These are phyloP conservation scores for Beauveria rudraprayagi DNA, from an alignment of 2,329 filamentous ascomycete genomes.

Conservation along the genomic window DNA sequence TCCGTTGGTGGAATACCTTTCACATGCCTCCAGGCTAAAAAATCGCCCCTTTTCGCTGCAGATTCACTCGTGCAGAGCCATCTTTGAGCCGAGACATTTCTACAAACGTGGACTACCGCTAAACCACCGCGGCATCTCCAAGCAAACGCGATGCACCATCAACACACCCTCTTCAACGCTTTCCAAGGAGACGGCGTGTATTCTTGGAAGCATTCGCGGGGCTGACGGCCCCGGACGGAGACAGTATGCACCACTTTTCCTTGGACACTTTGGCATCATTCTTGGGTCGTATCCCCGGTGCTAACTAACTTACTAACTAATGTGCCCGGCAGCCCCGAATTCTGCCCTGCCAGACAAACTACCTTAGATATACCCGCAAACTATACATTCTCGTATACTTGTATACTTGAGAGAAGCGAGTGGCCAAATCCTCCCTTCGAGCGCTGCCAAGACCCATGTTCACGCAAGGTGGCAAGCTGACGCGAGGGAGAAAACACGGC, in stretches of 20 bases:
- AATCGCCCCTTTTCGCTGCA: neutral
- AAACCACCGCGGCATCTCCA: neutral
- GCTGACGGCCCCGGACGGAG: neutral
- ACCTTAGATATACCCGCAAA: neutral
- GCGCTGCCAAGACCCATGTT: slow-evolving; percentile 9
- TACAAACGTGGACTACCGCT: slow-evolving; percentile 3
- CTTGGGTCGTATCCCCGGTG: neutral
- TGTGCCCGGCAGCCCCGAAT: neutral
- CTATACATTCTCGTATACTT: neutral
- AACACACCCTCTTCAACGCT: slow-evolving; percentile 4
- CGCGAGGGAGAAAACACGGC: neutral
- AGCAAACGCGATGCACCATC: slow-evolving; percentile 8
- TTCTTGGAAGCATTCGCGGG: slow-evolving; percentile 4
- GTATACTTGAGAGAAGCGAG: neutral
- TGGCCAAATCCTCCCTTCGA: neutral
- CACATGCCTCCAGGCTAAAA: neutral
- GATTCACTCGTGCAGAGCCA: neutral
- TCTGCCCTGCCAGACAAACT: neutral
- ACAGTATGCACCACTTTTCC: neutral
- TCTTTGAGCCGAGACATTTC: neutral
- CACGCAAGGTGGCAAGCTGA: neutral
- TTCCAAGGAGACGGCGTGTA: neutral
- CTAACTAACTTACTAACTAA: neutral
- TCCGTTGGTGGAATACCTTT: slow-evolving; percentile 12
- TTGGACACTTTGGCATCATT: neutral